Evolutionary conservation across 495 filamentous ascomycete genomes (phyloP).

Genomic region (Hypoxylon subgilvum): DNA sequence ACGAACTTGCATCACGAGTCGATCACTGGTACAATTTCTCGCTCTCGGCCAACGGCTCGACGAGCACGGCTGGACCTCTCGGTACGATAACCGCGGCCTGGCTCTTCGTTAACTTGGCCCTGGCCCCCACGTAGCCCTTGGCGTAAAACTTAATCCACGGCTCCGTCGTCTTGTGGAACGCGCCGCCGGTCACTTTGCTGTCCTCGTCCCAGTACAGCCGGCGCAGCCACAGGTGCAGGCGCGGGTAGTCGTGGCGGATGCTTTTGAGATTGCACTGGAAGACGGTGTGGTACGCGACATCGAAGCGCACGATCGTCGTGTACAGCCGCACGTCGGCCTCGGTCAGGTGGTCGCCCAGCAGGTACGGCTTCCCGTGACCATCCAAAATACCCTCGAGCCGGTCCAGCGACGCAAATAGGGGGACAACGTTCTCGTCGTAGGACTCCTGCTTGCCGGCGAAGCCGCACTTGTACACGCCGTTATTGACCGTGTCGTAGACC

Average conservation of each 20-base stretch:
- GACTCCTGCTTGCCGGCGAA: constrained; percentile 66
- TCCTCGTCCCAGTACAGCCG: constrained; percentile 70
- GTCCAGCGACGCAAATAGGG: constrained; percentile 74
- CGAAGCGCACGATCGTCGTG: constrained; percentile 80
- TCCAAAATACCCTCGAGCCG: constrained; percentile 68
- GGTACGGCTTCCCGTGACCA: constrained; percentile 60
- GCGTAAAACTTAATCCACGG: constrained; percentile 36
- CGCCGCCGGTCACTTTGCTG: constrained; percentile 31
- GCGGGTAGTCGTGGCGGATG: constrained; percentile 76
- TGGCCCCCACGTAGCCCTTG: constrained; percentile 32
- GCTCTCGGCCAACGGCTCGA: constrained; percentile 35
- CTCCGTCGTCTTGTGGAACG: constrained; percentile 65
- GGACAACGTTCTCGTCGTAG: constrained; percentile 68
- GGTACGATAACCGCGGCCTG: constrained; percentile 40
- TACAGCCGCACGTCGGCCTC: constrained; percentile 81
- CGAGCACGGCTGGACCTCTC: constrained; percentile 35
- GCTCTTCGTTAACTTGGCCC: constrained; percentile 28
- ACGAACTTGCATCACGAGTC: too few relatives aligned
- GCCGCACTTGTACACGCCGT: constrained; percentile 73
- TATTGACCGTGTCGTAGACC: constrained; percentile 86
- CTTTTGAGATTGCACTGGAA: constrained; percentile 83
- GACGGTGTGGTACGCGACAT: constrained; percentile 79
- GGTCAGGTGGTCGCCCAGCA: constrained; percentile 69
- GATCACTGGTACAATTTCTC: constrained; percentile 24
- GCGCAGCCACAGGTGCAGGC: constrained; percentile 70